Conservation (phyloP, 176 grass and related monocot genomes). For the Rhipidocladum racemiflorum region DNA sequence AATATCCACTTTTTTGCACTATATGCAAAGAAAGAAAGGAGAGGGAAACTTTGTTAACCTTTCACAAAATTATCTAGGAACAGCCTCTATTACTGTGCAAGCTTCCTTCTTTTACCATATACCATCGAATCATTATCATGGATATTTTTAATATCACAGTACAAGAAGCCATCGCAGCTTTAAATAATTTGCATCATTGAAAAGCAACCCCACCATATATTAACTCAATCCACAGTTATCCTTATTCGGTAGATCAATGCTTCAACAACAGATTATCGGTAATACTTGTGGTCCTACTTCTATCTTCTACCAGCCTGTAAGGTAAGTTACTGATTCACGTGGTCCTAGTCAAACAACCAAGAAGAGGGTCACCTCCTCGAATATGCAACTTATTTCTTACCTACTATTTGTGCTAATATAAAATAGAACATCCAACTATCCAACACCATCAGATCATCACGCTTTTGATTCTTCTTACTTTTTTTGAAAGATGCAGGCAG, state of each 20-base stretch:
- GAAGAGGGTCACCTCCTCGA: not conserved
- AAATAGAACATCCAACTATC: slow-evolving; percentile 22
- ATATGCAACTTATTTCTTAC: slow-evolving; percentile 16
- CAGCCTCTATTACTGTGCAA: slow-evolving; percentile 1
- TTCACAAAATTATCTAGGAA: slow-evolving; percentile 14
- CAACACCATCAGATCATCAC: not conserved
- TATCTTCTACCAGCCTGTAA: slow-evolving; percentile 3
- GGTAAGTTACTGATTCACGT: not conserved
- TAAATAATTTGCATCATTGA: slow-evolving; percentile 14
- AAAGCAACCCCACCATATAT: not conserved
- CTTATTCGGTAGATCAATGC: not conserved
- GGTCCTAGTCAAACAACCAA: slow-evolving; percentile 14
- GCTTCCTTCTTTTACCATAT: not conserved
- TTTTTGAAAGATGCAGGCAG: not conserved
- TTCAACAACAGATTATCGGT: not conserved
- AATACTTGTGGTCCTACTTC: not conserved
- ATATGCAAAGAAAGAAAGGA: not conserved
- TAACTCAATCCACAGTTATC: not conserved
- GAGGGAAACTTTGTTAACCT: not conserved
- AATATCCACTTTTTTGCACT: not conserved
- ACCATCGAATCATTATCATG: not conserved
- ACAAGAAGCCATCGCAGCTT: not conserved
- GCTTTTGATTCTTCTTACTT: not conserved
- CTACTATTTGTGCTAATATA: not conserved
- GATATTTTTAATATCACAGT: not conserved